Evolutionary conservation across 2,329 filamentous ascomycete genomes (phyloP).

Genomic region (Fusarium miscanthi): DNA sequence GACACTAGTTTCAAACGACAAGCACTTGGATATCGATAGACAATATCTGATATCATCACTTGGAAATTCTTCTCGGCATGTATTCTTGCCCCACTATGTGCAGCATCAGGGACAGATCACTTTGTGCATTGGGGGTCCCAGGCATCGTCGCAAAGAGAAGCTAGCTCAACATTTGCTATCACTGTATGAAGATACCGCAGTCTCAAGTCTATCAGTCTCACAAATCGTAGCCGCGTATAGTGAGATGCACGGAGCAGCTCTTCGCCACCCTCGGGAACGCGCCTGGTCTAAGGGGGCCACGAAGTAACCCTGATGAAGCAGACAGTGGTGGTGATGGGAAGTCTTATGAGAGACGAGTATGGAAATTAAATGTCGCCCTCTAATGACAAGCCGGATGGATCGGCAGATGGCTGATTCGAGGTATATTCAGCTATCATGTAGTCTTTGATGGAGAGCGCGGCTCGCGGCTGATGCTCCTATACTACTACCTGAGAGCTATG

Average conservation of each 20-base stretch:
- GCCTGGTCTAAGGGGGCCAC: not conserved
- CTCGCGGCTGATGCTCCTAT: not conserved
- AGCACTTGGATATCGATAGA: not conserved
- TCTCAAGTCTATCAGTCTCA: no score
- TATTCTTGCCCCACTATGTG: not conserved
- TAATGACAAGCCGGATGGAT: not conserved
- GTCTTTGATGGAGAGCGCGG: not conserved
- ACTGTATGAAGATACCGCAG: fast-evolving
- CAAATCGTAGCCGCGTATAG: not conserved
- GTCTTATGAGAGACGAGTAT: not conserved
- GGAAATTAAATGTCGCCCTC: not conserved
- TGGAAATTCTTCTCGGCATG: fast-evolving
- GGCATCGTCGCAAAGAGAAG: not conserved
- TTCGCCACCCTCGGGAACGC: not conserved
- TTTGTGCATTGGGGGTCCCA: no score
- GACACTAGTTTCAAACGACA: not conserved
- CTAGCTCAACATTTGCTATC: not conserved
- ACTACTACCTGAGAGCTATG: not conserved
- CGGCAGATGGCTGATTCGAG: not conserved
- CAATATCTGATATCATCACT: no score
- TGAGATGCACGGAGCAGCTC: not conserved
- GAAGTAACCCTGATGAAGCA: not conserved
- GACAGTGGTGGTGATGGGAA: not conserved
- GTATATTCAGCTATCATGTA: not conserved
- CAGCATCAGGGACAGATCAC: not conserved